Evolutionary conservation across 345 rosid species (phyloP).

Genomic region (Linum lewisii): DNA sequence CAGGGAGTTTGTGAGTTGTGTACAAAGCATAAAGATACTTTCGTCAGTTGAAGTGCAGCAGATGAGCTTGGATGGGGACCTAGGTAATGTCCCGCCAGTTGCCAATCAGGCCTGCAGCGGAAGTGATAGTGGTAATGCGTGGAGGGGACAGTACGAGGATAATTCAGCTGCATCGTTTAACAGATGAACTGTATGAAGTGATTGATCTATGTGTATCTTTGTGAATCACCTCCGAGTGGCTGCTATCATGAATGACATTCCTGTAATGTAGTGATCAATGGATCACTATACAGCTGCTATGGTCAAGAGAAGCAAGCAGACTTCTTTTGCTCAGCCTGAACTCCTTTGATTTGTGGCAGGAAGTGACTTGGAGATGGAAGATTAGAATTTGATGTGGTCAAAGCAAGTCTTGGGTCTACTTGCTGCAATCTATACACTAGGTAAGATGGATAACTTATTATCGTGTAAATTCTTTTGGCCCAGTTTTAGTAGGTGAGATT

Average conservation of each 20-base stretch:
- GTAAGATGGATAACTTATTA: background rate
- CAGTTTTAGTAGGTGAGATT: background rate
- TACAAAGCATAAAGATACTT: constrained; percentile 82
- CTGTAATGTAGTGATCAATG: background rate
- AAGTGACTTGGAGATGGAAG: too few species aligned
- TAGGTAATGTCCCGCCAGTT: constrained; percentile 47
- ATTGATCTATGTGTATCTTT: too few species aligned
- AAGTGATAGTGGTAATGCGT: constrained; percentile 75
- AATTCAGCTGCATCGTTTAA: constrained; percentile 80
- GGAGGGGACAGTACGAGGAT: constrained; percentile 78
- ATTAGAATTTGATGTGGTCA: too few species aligned
- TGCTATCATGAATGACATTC: background rate
- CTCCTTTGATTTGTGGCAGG: too few species aligned
- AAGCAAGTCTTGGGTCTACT: background rate
- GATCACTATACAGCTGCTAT: background rate
- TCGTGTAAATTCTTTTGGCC: background rate
- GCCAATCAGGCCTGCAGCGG: constrained; percentile 82
- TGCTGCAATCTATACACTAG: background rate
- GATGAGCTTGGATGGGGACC: constrained; percentile 90
- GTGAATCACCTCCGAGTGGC: background rate
- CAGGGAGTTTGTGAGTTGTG: constrained; percentile 89
- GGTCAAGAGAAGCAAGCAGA: background rate
- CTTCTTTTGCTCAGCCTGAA: too few species aligned
- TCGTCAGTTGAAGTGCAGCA: constrained; percentile 92
- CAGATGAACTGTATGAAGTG: constrained; percentile 24